Base-by-base conservation (phyloP, 768 basidiomycete species). In the Pluteus cervinus region DNA sequence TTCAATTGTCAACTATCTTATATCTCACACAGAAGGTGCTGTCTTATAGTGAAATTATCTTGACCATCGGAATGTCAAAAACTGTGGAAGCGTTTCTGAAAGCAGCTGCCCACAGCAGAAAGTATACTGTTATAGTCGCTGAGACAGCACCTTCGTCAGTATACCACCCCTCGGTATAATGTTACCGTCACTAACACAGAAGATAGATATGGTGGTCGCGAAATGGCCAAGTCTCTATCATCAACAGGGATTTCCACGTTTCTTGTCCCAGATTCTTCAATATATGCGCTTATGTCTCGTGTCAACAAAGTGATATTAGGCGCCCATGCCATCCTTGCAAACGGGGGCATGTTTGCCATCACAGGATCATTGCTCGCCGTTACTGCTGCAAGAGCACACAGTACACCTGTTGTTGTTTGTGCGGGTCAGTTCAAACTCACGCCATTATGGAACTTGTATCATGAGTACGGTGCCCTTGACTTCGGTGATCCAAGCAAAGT, bases 401-500 rank as follows among this genome's bases (percentile, higher is more conserved):
- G 84, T 50, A 92, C 89, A 14, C 91, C 91, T 0, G 86, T 97
- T 29, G 86, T 94, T 24, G 86, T 96, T 9, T 90, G 88, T 52
- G 85, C 89, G 2, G 96, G 94, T 2, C 92, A 96, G 60, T 99
- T 92, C 66, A 99, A 99, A 56, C 67, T 98, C 47, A 93, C 91
- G 5, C 93, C 92, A 7, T 60, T 83, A 18, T 92, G 89, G 85
- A 87, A 89, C 58, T 59, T 88, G 39, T 87, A 89, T 57, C 84
- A 87, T 46, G 83, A 87, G 56, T 86, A 86, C 49, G 86, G 81
- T 20, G 86, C 86, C 39, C 73, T 81, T 44, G 91, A 86, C 65
- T 85, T 86, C 47, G 84, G 82, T 2, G 76, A 79, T 55, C 75
- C 73, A 34, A 68, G 59, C 44, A 66, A 66, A 39, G 75, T 70